Evolutionary conservation across 441 rosid species (phyloP).

Genomic region (Gossypium davidsonii): DNA sequence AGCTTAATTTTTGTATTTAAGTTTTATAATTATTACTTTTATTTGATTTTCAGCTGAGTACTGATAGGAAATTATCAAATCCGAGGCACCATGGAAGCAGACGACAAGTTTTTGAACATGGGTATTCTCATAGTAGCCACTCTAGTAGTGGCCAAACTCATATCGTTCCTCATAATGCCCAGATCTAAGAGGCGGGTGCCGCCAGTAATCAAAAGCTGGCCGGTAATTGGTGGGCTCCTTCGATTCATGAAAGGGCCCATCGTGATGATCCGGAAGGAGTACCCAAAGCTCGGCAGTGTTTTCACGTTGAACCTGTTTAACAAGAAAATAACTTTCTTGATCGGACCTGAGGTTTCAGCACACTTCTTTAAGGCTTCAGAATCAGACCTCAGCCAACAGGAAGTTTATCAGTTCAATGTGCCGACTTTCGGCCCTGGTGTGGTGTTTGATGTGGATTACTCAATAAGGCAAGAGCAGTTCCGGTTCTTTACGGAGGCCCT

Average conservation of each 20-base stretch:
- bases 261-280: slow-evolving; percentile 84
- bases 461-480: slow-evolving; percentile 91
- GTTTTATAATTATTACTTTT: background rate
- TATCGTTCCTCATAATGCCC: slow-evolving; percentile 47
- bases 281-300: slow-evolving; percentile 88
- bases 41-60: slow-evolving; percentile 9
- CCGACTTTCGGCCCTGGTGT: slow-evolving; percentile 99
- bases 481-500: slow-evolving; percentile 92
- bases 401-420: slow-evolving; percentile 94
- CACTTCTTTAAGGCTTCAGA: slow-evolving; percentile 96
- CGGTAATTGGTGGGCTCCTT: slow-evolving; percentile 66
- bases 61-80: background rate
- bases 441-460: slow-evolving; percentile 90
- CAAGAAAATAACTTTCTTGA: slow-evolving; percentile 82
- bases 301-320: slow-evolving; percentile 71
- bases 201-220: slow-evolving; percentile 60
- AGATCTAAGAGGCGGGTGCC: slow-evolving; percentile 72
- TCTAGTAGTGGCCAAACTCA: slow-evolving; percentile 64
- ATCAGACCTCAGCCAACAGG: slow-evolving; percentile 93
- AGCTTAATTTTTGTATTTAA: background rate
- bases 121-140: slow-evolving; percentile 62
- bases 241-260: slow-evolving; percentile 83
- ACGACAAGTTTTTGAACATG: slow-evolving; percentile 51
- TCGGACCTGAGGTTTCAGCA: slow-evolving; percentile 95
- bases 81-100: slow-evolving; percentile 34